phyloP scores from a whole-genome alignment of 306 rosid species.

The Casuarina cunninghamiana region DNA sequence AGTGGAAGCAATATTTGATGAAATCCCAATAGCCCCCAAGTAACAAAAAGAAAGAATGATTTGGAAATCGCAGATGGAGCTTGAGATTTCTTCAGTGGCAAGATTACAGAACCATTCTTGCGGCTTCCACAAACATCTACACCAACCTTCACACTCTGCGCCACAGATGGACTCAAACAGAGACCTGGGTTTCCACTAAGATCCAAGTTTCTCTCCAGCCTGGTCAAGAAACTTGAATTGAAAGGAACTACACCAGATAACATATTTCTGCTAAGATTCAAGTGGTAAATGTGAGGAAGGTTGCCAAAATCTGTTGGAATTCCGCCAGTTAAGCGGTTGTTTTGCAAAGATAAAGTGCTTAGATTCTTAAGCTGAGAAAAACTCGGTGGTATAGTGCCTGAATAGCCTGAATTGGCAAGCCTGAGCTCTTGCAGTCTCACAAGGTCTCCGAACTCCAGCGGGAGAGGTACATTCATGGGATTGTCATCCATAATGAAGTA shows the following conservation, averaged over 20 bases:
- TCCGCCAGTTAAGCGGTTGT: constrained; percentile 40
- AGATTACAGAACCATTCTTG: constrained; percentile 12
- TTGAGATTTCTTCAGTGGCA: constrained; percentile 36
- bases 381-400: constrained; percentile 43
- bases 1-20: constrained; percentile 13
- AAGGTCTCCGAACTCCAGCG: constrained; percentile 37
- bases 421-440: constrained; percentile 53
- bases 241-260: constrained; percentile 51
- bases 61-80: constrained; percentile 25
- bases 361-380: constrained; percentile 41
- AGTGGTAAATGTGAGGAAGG: constrained; percentile 47
- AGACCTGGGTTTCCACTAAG: constrained; percentile 54
- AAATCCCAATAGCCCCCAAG: constrained; percentile 27
- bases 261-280: constrained; percentile 50
- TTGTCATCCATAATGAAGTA: constrained; percentile 53
- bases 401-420: constrained; percentile 49
- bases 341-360: constrained; percentile 51
- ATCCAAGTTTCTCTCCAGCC: constrained; percentile 52
- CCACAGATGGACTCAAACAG: constrained; percentile 44
- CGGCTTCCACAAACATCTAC: constrained; percentile 42
- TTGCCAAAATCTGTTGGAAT: constrained; percentile 41
- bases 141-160: constrained; percentile 39
- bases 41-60: constrained; percentile 18
- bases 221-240: constrained; percentile 47
- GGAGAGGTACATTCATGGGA: constrained; percentile 44